phyloP scores from a whole-genome alignment of 1,284 basidiomycete genomes.

The Sanghuangporus weigelae region DNA sequence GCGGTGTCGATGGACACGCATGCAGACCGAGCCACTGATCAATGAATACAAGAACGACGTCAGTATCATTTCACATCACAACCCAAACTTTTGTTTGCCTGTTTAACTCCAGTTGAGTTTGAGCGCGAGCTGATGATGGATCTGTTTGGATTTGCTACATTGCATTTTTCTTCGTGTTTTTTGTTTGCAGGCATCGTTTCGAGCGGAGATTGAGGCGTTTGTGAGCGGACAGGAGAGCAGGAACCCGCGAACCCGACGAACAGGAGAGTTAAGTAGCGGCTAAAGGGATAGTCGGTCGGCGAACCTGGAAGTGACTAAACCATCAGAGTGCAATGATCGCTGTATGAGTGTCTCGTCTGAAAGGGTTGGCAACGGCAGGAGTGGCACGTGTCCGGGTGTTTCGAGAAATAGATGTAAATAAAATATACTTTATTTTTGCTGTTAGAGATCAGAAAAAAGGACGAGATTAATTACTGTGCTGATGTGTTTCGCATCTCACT shows the following conservation, averaged over 20 bases:
- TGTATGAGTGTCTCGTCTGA: not conserved
- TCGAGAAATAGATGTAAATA: not conserved
- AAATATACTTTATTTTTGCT: not conserved
- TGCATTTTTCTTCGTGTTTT: not conserved
- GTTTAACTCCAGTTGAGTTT: too few relatives aligned
- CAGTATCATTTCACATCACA: conserved; percentile 21
- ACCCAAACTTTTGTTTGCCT: not conserved
- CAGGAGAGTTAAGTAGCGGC: not conserved
- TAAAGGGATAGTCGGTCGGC: not conserved
- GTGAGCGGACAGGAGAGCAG: conserved; percentile 14
- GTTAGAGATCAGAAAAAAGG: not conserved
- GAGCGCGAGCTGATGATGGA: not conserved
- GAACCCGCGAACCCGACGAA: conserved; percentile 14
- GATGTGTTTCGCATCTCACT: not conserved
- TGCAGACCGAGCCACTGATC: conserved; percentile 38
- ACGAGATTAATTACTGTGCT: not conserved
- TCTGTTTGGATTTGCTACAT: not conserved
- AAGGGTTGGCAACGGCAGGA: not conserved
- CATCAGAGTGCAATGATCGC: not conserved
- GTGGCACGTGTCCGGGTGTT: not conserved
- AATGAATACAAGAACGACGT: conserved; percentile 38
- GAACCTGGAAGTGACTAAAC: not conserved
- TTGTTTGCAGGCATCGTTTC: conserved; percentile 17
- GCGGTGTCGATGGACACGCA: conserved; percentile 49
- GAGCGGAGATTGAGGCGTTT: conserved; percentile 14